Base-by-base conservation (phyloP, 2,329 filamentous ascomycete genomes). In the Pestalotiopsis sp. region DNA sequence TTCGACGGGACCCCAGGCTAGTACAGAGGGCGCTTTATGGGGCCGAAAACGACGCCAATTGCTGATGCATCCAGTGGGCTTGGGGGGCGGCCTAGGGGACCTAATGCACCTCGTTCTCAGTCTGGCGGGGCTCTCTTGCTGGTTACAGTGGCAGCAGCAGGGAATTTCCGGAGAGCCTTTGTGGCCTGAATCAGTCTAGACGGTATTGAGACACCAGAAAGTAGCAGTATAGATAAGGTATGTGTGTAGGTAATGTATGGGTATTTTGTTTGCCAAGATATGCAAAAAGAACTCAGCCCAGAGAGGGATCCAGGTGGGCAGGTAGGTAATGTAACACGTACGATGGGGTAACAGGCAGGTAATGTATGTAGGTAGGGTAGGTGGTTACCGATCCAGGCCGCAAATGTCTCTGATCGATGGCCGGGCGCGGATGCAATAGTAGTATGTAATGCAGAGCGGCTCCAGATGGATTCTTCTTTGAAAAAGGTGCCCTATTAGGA, bases 391-490 rank as follows among this genome's bases (percentile, higher is more conserved):
- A 31, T 38, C 14, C n/a, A 36, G 60, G 49, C 20, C 25, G 61
- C 39, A 20, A 23, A 23, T 31, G 61, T 57, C 36, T 38, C 39
- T 56, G 17, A 57, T 56, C 63, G 63, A 66, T 66, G 63, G 63
- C 27, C 63, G 63, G 31, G 23, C 52, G 36, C 45, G 71, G 73
- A 70, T 71, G 74, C 73, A 72, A 62, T 68, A 61, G 14, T 11
- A 14, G 25, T 25, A 72, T 75, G 73, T 75, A 77, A 74, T 72
- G 69, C 64, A 69, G 70, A 71, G 68, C 74, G 74, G 71, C 70
- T 62, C 69, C 68, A 70, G 72, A 71, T 66, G 64, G 64, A 72
- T 69, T 68, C 62, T 66, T 59, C 67, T 68, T 71, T 65, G 67
- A 71, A 61, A 68, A 61, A 38, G 36, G 63, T 25, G 25, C 57